A percentile compares a stretch with the other conserved stretches of the same genome.
Conservation (phyloP, 2,329 filamentous ascomycete genomes). For the Fusarium virguliforme region DNA sequence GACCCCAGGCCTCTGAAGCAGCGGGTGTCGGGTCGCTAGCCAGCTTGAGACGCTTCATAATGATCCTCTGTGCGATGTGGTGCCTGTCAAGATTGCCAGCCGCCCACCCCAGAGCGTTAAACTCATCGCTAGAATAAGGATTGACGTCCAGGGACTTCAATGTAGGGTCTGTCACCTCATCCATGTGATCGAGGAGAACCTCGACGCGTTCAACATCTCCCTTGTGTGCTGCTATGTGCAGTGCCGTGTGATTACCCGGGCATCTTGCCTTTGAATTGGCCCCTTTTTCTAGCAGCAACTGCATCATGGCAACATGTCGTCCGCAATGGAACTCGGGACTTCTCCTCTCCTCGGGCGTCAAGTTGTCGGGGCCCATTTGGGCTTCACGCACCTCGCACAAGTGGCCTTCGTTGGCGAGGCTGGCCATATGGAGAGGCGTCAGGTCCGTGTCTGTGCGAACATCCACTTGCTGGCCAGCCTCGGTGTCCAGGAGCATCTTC, state of each 20-base stretch:
- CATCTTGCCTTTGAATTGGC: not conserved
- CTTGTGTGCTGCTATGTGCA: not conserved
- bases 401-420: not conserved
- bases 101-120: not conserved
- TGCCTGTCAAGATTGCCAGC: not conserved
- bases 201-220: not conserved
- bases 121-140: not conserved
- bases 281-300: not conserved
- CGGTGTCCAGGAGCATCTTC: not conserved
- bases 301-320: not conserved
- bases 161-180: not conserved
- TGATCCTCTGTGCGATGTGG: not conserved
- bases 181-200: not conserved
- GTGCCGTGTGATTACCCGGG: not conserved
- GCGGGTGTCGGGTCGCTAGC: not conserved
- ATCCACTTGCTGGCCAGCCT: not conserved
- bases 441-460: not conserved
- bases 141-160: not conserved
- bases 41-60: not conserved
- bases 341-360: not conserved
- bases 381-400: not conserved
- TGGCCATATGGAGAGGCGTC: not conserved
- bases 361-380: not conserved
- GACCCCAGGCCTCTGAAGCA: not conserved
- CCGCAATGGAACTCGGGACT: not conserved